These are phyloP conservation scores for Aspergillus avenaceus DNA, from an alignment of 495 filamentous ascomycete genomes.

Conservation along the genomic window DNA sequence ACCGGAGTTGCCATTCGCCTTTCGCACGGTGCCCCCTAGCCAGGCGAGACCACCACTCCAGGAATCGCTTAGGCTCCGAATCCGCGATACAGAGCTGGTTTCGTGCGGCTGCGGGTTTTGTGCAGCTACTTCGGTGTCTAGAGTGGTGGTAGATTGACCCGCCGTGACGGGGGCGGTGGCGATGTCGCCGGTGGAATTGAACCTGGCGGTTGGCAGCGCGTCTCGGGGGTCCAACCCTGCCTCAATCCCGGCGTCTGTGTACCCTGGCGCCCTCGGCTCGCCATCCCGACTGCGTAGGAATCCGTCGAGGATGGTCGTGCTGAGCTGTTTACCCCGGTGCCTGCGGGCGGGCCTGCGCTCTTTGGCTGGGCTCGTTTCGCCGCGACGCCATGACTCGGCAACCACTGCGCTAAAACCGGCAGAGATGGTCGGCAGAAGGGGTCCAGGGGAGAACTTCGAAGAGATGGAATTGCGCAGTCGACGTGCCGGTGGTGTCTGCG, in stretches of 20 bases:
- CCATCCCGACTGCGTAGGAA: slow-evolving; percentile 16
- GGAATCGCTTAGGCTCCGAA: slow-evolving; percentile 45
- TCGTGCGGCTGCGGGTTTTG: slow-evolving; percentile 16
- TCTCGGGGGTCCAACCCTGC: slow-evolving; percentile 15
- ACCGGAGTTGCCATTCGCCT: background rate
- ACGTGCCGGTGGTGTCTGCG: slow-evolving; percentile 33
- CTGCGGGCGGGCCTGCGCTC: slow-evolving; percentile 23
- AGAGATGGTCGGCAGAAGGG: slow-evolving; percentile 48
- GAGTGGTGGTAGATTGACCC: slow-evolving; percentile 23
- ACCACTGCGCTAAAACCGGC: slow-evolving; percentile 56
- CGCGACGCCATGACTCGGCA: slow-evolving; percentile 57
- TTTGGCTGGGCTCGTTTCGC: slow-evolving; percentile 39
- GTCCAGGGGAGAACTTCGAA: slow-evolving; percentile 43
- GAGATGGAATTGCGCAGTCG: slow-evolving; percentile 35
- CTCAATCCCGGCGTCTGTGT: slow-evolving; percentile 10
- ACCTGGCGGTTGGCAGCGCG: slow-evolving; percentile 24
- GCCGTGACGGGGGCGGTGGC: slow-evolving; percentile 18
- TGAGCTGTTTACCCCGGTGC: slow-evolving; percentile 25
- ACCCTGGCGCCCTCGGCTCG: slow-evolving; percentile 7
- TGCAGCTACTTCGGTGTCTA: slow-evolving; percentile 13
- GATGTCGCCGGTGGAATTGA: slow-evolving; percentile 27
- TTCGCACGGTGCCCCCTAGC: slow-evolving; percentile 31
- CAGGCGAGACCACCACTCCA: slow-evolving; percentile 39
- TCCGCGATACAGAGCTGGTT: slow-evolving; percentile 17
- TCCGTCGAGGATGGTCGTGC: slow-evolving; percentile 24